Evolutionary conservation across 495 filamentous ascomycete genomes (phyloP).

Genomic region (Xylaria longipes): DNA sequence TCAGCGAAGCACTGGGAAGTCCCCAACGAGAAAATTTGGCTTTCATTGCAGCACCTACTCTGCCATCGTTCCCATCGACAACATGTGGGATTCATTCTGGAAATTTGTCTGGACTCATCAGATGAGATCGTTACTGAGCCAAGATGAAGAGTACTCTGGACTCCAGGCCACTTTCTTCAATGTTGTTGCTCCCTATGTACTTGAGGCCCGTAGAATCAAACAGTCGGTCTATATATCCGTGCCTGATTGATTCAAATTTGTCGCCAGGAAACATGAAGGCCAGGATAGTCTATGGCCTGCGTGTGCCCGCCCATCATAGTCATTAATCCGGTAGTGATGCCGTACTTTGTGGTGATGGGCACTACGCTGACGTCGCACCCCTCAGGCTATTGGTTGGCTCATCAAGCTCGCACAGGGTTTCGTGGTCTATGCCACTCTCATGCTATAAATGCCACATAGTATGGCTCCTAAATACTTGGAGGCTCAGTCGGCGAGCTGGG

Average conservation of each 20-base stretch:
- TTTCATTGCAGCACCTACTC: conserved; percentile 56
- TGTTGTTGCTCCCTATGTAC: conserved; percentile 48
- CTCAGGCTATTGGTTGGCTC: not conserved
- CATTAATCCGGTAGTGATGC: too few species aligned
- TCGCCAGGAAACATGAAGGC: conserved; percentile 55
- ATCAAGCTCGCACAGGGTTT: not conserved
- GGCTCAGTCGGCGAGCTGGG: too few species aligned
- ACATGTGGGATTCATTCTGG: conserved; percentile 54
- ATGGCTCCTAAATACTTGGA: not conserved
- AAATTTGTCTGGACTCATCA: conserved; percentile 47
- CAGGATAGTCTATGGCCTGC: conserved; percentile 21
- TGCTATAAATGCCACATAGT: not conserved
- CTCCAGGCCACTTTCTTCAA: conserved; percentile 34
- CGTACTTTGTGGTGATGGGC: too few species aligned
- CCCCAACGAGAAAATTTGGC: conserved; percentile 58
- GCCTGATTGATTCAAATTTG: conserved; percentile 53
- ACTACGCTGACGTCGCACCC: not conserved
- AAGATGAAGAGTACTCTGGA: conserved; percentile 27
- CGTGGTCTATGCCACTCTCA: too few species aligned
- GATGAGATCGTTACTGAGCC: conserved; percentile 31
- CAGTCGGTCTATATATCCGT: conserved; percentile 49
- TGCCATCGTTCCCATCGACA: conserved; percentile 49
- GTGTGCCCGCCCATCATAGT: too few species aligned
- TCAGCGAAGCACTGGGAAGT: conserved; percentile 40
- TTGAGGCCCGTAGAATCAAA: conserved; percentile 48